Conservation (phyloP, 2,329 filamentous ascomycete genomes). For the Periconia macrospinosa region DNA sequence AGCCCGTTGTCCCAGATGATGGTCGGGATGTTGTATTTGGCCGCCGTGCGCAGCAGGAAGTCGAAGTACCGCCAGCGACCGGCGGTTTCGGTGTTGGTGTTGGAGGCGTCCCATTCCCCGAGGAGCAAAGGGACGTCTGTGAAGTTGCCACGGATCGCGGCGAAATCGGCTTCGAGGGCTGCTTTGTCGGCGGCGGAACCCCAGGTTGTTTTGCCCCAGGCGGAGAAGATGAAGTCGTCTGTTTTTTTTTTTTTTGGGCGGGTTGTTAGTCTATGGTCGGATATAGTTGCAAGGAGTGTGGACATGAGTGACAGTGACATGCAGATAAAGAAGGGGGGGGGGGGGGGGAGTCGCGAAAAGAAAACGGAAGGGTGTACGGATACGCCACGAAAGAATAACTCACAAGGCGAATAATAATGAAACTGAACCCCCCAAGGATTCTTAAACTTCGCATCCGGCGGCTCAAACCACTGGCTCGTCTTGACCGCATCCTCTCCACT, state of each 20-base stretch:
- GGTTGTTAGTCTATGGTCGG: not conserved
- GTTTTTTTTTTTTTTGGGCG: not conserved
- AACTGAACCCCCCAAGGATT: constrained; percentile 65
- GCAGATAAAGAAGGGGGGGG: not conserved
- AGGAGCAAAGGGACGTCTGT: constrained; percentile 58
- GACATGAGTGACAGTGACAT: not conserved
- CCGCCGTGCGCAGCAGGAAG: constrained; percentile 53
- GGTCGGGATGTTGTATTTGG: constrained; percentile 53
- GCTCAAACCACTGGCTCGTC: constrained; percentile 58
- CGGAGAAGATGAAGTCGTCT: constrained; percentile 44
- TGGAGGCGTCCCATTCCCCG: constrained; percentile 60
- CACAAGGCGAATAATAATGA: constrained; percentile 63
- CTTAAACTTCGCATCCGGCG: constrained; percentile 49
- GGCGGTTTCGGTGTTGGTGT: constrained; percentile 55
- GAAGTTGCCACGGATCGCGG: constrained; percentile 57
- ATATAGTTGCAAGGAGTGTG: not conserved
- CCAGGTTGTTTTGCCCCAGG: constrained; percentile 64
- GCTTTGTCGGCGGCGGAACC: constrained; percentile 58
- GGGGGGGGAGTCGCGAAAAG: not conserved
- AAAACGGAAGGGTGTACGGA: constrained; percentile 23
- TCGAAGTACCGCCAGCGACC: constrained; percentile 63
- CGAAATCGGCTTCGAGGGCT: constrained; percentile 53
- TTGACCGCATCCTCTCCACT: constrained; percentile 55
- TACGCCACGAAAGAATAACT: constrained; percentile 18
- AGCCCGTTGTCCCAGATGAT: constrained; percentile 64